A percentile compares a stretch with the other conserved stretches of the same genome.
Evolutionary conservation across 2,329 filamentous ascomycete species (phyloP).

Genomic region (Aspergillus sp.): DNA sequence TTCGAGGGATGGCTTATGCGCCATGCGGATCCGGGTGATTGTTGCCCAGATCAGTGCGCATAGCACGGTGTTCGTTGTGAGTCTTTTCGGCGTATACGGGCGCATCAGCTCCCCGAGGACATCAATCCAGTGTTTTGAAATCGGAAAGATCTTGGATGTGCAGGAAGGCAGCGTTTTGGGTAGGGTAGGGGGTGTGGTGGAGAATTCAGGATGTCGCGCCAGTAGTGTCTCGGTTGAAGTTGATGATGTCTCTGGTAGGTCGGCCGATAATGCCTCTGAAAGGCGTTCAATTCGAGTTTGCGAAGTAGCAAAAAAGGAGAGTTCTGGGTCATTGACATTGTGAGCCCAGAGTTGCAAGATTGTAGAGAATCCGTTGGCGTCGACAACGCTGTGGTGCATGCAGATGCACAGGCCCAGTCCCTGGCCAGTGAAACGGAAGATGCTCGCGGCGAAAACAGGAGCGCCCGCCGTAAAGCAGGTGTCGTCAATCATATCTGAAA

Average conservation of each 20-base stretch:
- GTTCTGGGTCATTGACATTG: background rate
- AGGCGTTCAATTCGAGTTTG: background rate
- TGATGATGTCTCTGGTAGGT: background rate
- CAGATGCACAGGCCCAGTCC: conserved; percentile 10
- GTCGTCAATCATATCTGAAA: background rate
- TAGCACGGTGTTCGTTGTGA: conserved; percentile 9
- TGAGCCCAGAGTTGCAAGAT: conserved; percentile 3
- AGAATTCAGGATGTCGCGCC: conserved; percentile 8
- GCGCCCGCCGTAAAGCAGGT: background rate
- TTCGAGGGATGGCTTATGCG: background rate
- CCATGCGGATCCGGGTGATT: conserved; percentile 8
- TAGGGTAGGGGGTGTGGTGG: background rate
- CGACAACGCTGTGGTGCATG: conserved; percentile 12
- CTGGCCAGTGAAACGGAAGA: conserved; percentile 12
- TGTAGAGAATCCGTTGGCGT: conserved; percentile 7
- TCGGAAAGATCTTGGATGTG: conserved; percentile 5
- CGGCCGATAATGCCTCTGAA: background rate
- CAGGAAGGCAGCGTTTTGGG: background rate
- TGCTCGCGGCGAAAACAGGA: conserved; percentile 12
- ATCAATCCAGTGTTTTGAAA: conserved; percentile 1
- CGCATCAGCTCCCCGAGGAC: background rate
- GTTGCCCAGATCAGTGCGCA: conserved; percentile 14
- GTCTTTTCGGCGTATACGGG: background rate
- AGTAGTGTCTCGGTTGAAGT: background rate
- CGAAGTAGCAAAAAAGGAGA: background rate